Conservation (phyloP, 2,329 filamentous ascomycete species). For the Plectosphaerella sp. region DNA sequence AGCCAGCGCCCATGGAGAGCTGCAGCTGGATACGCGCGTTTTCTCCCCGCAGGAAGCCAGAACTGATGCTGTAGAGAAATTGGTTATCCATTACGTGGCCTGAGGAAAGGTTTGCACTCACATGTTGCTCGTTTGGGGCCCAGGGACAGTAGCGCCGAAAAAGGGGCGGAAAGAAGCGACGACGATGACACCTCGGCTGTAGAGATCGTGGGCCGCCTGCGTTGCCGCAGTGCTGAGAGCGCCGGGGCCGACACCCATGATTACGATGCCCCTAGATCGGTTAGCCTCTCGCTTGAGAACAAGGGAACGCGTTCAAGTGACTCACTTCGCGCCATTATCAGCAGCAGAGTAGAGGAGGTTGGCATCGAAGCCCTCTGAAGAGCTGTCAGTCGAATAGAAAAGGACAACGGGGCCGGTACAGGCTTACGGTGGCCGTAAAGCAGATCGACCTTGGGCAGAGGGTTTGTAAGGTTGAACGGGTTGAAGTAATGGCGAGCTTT, state of each 20-base stretch:
- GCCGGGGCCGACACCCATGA: constrained; percentile 25
- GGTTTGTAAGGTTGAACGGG: background rate
- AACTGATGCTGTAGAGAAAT: constrained; percentile 15
- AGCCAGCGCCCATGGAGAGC: constrained; percentile 21
- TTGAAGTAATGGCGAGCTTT: constrained; percentile 26
- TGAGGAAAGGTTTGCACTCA: constrained; percentile 3
- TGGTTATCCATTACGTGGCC: background rate
- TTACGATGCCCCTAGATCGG: constrained; percentile 19
- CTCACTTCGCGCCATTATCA: constrained; percentile 23
- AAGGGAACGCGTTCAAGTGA: background rate
- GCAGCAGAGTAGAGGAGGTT: constrained; percentile 24
- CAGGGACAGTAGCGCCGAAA: constrained; percentile 20
- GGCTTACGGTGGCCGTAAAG: background rate
- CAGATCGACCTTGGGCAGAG: background rate
- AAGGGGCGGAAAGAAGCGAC: constrained; percentile 22
- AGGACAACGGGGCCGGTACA: background rate
- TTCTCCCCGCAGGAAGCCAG: constrained; percentile 21
- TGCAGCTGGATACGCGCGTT: constrained; percentile 26
- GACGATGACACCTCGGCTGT: constrained; percentile 19
- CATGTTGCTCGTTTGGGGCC: constrained; percentile 11
- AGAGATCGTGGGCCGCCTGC: constrained; percentile 20
- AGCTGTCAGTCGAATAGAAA: background rate
- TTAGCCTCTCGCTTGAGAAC: background rate
- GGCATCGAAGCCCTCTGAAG: constrained; percentile 24
- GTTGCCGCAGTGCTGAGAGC: constrained; percentile 19